phyloP scores from a whole-genome alignment of 306 rosid species.

The Lathyrus sativus region DNA sequence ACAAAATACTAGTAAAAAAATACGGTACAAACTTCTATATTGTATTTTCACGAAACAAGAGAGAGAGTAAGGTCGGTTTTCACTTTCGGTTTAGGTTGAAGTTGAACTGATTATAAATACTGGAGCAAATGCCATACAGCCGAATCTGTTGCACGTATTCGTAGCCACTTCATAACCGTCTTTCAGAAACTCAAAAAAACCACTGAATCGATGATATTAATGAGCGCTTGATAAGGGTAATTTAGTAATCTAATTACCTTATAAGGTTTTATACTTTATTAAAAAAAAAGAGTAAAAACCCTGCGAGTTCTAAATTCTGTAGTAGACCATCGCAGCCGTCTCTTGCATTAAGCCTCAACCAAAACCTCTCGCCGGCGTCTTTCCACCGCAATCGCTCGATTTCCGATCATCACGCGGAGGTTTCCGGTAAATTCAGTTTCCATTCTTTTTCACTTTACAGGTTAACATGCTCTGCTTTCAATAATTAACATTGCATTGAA shows the following conservation, averaged over 20 bases:
- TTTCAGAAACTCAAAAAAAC: not conserved
- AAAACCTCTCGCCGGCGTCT: not conserved
- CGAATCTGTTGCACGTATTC: not conserved
- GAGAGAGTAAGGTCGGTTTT: no score
- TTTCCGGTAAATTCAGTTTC: not conserved
- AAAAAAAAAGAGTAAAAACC: not conserved
- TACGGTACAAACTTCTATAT: no score
- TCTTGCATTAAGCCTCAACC: not conserved
- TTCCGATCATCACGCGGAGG: not conserved
- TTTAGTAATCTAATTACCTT: not conserved
- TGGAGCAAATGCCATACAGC: no score
- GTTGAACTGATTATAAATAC: no score
- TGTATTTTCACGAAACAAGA: no score
- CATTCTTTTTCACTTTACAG: not conserved
- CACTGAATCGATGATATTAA: not conserved
- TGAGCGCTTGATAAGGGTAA: not conserved
- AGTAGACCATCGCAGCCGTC: constrained; percentile 12
- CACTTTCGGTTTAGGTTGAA: no score
- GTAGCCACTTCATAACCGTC: not conserved
- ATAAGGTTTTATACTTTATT: not conserved
- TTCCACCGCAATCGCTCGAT: not conserved
- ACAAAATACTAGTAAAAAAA: no score
- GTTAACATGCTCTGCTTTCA: not conserved
- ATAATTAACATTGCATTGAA: not conserved
- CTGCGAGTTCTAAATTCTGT: not conserved